Conservation (phyloP, 352 stramenopile species). For the Globisporangium nagaii region DNA sequence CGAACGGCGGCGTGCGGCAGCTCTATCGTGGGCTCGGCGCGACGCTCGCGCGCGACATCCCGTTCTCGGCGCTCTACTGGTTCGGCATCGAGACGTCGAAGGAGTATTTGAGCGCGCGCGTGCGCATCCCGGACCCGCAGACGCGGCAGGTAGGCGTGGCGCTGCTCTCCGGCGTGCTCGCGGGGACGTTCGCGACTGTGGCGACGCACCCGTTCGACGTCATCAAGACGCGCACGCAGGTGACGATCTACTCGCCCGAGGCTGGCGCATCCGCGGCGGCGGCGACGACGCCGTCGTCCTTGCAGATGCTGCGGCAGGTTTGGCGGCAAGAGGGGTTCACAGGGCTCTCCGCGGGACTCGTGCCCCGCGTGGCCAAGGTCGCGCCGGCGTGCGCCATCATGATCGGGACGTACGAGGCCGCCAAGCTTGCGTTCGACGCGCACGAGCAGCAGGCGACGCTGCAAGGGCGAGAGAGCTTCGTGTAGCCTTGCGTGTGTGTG, state of each 20-base stretch:
- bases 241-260: constrained; percentile 40
- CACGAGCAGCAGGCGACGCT: constrained; percentile 3
- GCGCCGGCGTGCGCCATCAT: constrained; percentile 77
- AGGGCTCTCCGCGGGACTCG: constrained; percentile 43
- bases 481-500: too few relatives aligned
- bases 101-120: constrained; percentile 22
- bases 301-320: constrained; percentile 44
- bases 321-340: constrained; percentile 32
- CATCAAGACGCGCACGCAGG: constrained; percentile 89
- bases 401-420: constrained; percentile 69
- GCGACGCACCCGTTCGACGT: constrained; percentile 95
- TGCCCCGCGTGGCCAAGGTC: constrained; percentile 60
- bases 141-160: constrained; percentile 43
- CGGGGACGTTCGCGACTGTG: constrained; percentile 82
- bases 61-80: constrained; percentile 95
- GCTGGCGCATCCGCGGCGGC: constrained; percentile 6
- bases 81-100: constrained; percentile 86
- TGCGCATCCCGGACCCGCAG: constrained; percentile 22
- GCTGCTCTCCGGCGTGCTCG: constrained; percentile 78
- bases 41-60: constrained; percentile 92
- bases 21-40: constrained; percentile 76
- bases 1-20: constrained; percentile 31
- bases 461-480: too few relatives aligned
- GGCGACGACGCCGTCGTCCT: constrained; percentile 16
- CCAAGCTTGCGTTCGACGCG: constrained; percentile 50